Percentiles rank a stretch among this genome's conserved stretches.
Evolutionary conservation across 139 green algal genomes (phyloP).

Genomic region (Deuterostichococcus epilithicus): DNA sequence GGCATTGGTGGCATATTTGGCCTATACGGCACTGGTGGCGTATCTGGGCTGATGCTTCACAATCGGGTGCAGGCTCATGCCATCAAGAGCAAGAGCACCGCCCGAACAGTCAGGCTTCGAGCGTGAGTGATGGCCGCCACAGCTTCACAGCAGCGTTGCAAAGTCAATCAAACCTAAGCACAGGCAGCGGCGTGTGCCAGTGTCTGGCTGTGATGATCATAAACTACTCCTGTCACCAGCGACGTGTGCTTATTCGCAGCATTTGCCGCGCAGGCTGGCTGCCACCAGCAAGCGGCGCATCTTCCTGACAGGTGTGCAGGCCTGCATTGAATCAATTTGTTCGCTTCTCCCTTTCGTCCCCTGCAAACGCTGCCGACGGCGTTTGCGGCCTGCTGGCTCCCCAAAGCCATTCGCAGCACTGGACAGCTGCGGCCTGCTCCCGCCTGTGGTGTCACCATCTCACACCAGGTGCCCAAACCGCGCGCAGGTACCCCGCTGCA

Average conservation of each 20-base stretch:
- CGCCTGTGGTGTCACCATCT: too few relatives aligned
- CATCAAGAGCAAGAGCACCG: slow-evolving; percentile 76
- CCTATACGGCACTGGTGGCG: too few relatives aligned
- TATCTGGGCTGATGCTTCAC: too few relatives aligned
- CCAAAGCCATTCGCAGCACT: too few relatives aligned
- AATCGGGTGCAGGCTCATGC: slow-evolving; percentile 74
- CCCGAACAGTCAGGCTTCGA: slow-evolving; percentile 36
- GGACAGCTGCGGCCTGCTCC: too few relatives aligned
- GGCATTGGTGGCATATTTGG: too few relatives aligned
- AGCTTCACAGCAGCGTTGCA: neutral
- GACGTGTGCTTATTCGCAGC: neutral
- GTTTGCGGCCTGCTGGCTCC: too few relatives aligned
- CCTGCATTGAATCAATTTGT: neutral
- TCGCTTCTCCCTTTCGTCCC: neutral
- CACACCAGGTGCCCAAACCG: neutral
- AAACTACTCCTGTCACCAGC: too few relatives aligned
- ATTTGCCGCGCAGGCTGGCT: slow-evolving; percentile 27
- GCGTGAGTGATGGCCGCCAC: too few relatives aligned
- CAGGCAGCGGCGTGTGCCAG: neutral
- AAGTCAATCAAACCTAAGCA: neutral
- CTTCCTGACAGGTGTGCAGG: slow-evolving; percentile 58
- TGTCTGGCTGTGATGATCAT: slow-evolving; percentile 2
- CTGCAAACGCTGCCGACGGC: neutral
- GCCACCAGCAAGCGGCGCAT: slow-evolving; percentile 56
- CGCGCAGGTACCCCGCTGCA: slow-evolving; percentile 83